These are phyloP conservation scores for Lachancea quebecensis DNA, from an alignment of 805 yeast genomes.

Conservation along the genomic window DNA sequence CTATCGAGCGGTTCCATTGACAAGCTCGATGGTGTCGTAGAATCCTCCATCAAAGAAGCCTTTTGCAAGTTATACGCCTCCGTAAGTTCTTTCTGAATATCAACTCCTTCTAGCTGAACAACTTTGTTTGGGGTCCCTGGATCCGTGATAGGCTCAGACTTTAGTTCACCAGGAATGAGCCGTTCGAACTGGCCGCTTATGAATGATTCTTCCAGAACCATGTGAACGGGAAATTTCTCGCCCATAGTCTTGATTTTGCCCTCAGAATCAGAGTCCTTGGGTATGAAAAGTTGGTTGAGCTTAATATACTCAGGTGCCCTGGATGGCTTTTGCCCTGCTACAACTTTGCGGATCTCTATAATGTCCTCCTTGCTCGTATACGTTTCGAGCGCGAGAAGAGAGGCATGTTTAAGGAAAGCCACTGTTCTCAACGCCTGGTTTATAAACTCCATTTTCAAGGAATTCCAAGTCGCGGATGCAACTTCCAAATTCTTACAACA, in stretches of 20 bases:
- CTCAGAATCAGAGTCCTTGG: slow-evolving; percentile 47
- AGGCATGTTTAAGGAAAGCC: slow-evolving; percentile 11
- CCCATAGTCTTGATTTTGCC: slow-evolving; percentile 39
- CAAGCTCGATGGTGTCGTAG: background rate
- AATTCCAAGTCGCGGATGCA: slow-evolving; percentile 16
- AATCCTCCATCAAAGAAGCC: background rate
- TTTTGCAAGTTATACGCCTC: slow-evolving; percentile 5
- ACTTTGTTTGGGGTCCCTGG: slow-evolving; percentile 1
- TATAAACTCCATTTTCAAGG: slow-evolving; percentile 20
- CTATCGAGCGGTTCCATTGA: background rate
- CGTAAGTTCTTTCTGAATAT: slow-evolving; percentile 6
- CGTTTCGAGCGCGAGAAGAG: slow-evolving; percentile 11
- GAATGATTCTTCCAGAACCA: slow-evolving; percentile 1
- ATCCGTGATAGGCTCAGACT: slow-evolving; percentile 6
- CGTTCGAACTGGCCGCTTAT: slow-evolving; percentile 3
- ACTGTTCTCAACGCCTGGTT: slow-evolving; percentile 22
- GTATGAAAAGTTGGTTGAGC: slow-evolving; percentile 33
- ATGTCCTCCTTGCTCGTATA: background rate
- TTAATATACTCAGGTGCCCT: slow-evolving; percentile 12
- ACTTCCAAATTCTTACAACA: slow-evolving; percentile 16
- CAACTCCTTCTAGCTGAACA: background rate
- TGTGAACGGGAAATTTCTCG: slow-evolving; percentile 30
- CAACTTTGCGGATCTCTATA: slow-evolving; percentile 1
- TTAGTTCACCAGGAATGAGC: slow-evolving; percentile 10
- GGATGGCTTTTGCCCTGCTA: slow-evolving; percentile 3